These are phyloP conservation scores for Exophiala mesophila DNA, from an alignment of 2,329 filamentous ascomycete genomes.

Conservation along the genomic window DNA sequence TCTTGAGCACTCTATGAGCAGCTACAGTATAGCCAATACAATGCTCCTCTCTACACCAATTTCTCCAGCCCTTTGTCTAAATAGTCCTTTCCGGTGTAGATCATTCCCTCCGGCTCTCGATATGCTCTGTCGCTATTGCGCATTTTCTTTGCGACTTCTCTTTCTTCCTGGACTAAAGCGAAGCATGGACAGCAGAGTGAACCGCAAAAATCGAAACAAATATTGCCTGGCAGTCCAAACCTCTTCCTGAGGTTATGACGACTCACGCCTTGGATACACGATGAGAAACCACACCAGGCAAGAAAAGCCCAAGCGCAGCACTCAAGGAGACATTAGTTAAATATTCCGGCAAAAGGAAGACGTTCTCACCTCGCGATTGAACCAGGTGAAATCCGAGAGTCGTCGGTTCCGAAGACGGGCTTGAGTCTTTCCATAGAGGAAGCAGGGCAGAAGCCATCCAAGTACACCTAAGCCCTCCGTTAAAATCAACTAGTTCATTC, in stretches of 20 bases:
- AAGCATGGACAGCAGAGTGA: constrained; percentile 7
- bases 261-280: constrained; percentile 3
- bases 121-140: constrained; percentile 2
- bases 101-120: constrained; percentile 2
- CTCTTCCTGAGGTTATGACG: constrained; percentile 5
- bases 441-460: constrained; percentile 1
- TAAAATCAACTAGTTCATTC: constrained; percentile 2
- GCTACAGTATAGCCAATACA: constrained; percentile 7
- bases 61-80: constrained; percentile 4
- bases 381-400: constrained; percentile 3
- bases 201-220: constrained; percentile 6
- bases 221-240: constrained; percentile 5
- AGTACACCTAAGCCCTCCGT: constrained; percentile 1
- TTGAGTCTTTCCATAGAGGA: constrained; percentile 7
- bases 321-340: constrained; percentile 5
- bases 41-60: background rate
- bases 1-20: constrained; percentile 6
- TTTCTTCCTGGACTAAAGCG: constrained; percentile 8
- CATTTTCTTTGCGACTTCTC: constrained; percentile 6
- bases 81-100: constrained; percentile 6
- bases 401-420: background rate
- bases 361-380: constrained; percentile 4
- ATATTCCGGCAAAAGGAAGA: background rate
- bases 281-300: background rate
- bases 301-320: constrained; percentile 3